Evolutionary conservation across 2,329 filamentous ascomycete genomes (phyloP), one percentile per base, ranked within the genome.

Genomic region (Phialocephala subalpina): DNA sequence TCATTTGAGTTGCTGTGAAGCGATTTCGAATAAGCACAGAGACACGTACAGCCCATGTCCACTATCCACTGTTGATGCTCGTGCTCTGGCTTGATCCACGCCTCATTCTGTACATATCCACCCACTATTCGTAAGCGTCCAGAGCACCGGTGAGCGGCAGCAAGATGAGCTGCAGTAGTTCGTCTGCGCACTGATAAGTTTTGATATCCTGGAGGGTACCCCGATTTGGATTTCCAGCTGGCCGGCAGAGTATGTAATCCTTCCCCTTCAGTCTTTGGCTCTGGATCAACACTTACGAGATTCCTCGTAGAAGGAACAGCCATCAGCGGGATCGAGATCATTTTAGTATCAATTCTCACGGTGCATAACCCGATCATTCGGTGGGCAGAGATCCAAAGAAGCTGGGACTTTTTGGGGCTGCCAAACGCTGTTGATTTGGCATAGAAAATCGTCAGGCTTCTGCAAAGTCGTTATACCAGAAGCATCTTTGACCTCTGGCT

Each of bases 161-260:
- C 70, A 74, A 70, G 72, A 76, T 76, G 74, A 73, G 74, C 64
- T 76, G 73, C 74, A 75, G 72, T 72, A 76, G 70, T 66, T 67
- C 55, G 58, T 58, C 63, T 69, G 67, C 67, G 68, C 68, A 70
- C 68, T 71, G 70, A 72, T 73, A 66, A 60, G 62, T 61, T n/a
- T 65, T 68, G 55, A 45, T 66, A 69, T 68, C 67, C 67, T 70
- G 63, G 58, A 65, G 45, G 56, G 42, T 33, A 16, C 65, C 63
- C 65, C 59, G 61, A 64, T 66, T 69, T 60, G 69, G 63, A 64
- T 58, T 72, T 71, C 70, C 63, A 70, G 67, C 68, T 67, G 49
- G 27, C 42, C 59, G 58, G 65, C 64, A 57, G 58, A 40, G 42
- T n/a, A 55, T 38, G 42, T 22, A 52, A 36, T 25, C 38, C 20